A percentile compares a stretch with the other conserved stretches of the same genome.
Conservation (phyloP, 352 stramenopile genomes). For the Pythium guiyangense region DNA sequence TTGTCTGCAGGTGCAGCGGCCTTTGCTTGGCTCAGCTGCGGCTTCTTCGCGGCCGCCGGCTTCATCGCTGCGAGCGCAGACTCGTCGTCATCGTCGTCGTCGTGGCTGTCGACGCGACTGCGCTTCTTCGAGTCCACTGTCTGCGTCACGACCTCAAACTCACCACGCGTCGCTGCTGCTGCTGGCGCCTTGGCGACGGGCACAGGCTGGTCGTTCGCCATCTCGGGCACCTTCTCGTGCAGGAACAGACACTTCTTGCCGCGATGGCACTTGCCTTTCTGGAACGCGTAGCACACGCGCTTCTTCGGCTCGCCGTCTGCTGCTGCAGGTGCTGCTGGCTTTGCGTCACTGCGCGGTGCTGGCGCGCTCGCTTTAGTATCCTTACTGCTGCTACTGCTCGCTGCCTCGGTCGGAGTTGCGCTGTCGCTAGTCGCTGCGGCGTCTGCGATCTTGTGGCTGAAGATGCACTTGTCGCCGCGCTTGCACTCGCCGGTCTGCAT, state of each 20-base stretch:
- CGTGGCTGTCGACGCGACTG: slow-evolving; percentile 16
- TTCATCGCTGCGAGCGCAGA: slow-evolving; percentile 6
- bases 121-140: slow-evolving; percentile 23
- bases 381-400: slow-evolving; percentile 5
- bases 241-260: slow-evolving; percentile 63
- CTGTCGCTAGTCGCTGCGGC: slow-evolving; percentile 1
- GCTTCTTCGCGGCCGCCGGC: too few species aligned
- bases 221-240: slow-evolving; percentile 45
- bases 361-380: slow-evolving; percentile 5
- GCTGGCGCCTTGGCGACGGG: slow-evolving; percentile 8
- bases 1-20: too few species aligned
- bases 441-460: slow-evolving; percentile 32
- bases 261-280: slow-evolving; percentile 70
- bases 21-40: too few species aligned
- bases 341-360: background rate
- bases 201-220: slow-evolving; percentile 11
- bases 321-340: background rate
- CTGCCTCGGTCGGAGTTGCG: too few species aligned
- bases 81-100: slow-evolving; percentile 17
- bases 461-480: slow-evolving; percentile 69
- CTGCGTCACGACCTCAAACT: slow-evolving; percentile 35
- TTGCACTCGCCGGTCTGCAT: slow-evolving; percentile 69
- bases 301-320: slow-evolving; percentile 22
- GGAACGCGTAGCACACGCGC: slow-evolving; percentile 67
- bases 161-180: slow-evolving; percentile 10